Conservation (phyloP, 768 basidiomycete species). For the Mycena metata region DNA sequence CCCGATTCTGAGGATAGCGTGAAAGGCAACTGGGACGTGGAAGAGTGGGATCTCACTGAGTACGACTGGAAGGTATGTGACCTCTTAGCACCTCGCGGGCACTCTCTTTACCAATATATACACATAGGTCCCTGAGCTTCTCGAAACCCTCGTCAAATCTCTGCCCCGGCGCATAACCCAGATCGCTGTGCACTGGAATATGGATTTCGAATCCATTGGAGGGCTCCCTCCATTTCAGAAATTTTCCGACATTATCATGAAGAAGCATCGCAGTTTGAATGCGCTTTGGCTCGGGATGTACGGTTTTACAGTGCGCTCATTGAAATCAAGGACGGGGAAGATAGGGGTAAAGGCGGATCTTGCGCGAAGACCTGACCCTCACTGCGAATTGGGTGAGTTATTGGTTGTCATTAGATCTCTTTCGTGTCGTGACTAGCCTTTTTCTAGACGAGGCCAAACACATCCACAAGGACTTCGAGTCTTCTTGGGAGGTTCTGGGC, state of each 20-base stretch:
- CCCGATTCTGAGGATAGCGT: background rate
- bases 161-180: background rate
- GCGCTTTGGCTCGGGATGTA: constrained; percentile 8
- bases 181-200: background rate
- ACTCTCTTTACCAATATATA: no score
- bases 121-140: background rate
- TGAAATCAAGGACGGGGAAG: no score
- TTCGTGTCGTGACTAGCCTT: no score
- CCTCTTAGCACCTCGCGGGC: no score
- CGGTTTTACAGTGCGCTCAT: background rate
- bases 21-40: background rate
- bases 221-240: background rate
- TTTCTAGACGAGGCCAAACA: no score
- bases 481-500: no score
- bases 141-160: background rate
- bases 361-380: no score
- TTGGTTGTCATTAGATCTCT: no score
- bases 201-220: no score
- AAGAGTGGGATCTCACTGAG: background rate
- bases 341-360: no score
- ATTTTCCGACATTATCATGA: background rate
- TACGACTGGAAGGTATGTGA: background rate
- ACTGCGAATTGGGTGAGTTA: no score
- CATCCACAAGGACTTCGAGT: no score
- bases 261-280: background rate